Conservation (phyloP, 2,329 filamentous ascomycete species). For the Alternaria sp. region DNA sequence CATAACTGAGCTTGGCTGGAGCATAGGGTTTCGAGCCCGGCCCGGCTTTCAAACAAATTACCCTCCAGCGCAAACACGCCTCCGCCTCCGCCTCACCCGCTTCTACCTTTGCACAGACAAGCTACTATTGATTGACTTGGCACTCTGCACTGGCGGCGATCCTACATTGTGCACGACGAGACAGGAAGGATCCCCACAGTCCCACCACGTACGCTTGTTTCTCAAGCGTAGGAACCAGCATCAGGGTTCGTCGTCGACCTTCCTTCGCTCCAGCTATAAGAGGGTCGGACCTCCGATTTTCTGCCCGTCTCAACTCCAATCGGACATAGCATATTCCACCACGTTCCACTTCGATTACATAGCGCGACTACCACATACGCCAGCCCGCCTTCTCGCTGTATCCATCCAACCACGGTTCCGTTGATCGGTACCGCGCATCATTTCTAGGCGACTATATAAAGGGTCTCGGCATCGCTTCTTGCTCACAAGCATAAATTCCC, state of each 20-base stretch:
- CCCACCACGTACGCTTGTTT: constrained; percentile 8
- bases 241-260: constrained; percentile 4
- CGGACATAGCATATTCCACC: neutral
- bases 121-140: constrained; percentile 10
- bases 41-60: constrained; percentile 31
- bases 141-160: constrained; percentile 6
- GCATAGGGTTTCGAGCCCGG: constrained; percentile 28
- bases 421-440: constrained; percentile 9
- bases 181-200: constrained; percentile 6
- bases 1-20: constrained; percentile 25
- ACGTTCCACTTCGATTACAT: neutral
- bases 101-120: constrained; percentile 11
- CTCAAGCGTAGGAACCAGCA: constrained; percentile 2
- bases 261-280: constrained; percentile 9
- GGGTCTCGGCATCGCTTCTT: neutral
- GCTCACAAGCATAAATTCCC: constrained; percentile 2
- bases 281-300: constrained; percentile 14
- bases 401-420: neutral
- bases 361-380: neutral
- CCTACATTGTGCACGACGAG: neutral
- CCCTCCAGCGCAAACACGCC: constrained; percentile 15
- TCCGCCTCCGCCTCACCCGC: constrained; percentile 6
- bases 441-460: neutral
- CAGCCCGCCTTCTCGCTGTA: neutral
- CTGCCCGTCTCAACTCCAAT: neutral